phyloP scores from a whole-genome alignment of 1,284 basidiomycete genomes.

The Rhodofomes roseus region DNA sequence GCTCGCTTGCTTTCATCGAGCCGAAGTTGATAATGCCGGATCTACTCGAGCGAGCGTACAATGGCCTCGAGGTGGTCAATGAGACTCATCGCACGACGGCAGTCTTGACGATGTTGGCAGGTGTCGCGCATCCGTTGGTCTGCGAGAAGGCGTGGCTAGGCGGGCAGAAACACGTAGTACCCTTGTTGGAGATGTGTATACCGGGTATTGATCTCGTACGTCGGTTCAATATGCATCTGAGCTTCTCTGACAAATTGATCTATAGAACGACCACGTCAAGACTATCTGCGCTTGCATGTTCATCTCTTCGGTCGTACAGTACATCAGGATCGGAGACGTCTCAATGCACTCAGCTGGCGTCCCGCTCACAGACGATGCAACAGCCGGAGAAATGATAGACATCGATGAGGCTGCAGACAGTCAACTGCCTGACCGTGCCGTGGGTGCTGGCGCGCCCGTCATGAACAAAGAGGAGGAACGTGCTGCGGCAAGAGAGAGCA shows the following conservation, averaged over 20 bases:
- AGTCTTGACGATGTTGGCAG: constrained; percentile 85
- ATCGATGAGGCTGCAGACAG: constrained; percentile 39
- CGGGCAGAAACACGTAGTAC: constrained; percentile 87
- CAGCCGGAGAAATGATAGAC: constrained; percentile 54
- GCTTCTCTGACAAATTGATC: not conserved
- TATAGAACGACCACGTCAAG: constrained; percentile 89
- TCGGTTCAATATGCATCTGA: not conserved
- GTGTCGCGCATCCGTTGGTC: constrained; percentile 76
- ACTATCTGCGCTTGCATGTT: constrained; percentile 82
- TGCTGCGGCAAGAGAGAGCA: constrained; percentile 71
- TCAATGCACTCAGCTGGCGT: constrained; percentile 56
- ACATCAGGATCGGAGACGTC: constrained; percentile 82
- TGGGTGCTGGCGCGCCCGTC: constrained; percentile 43
- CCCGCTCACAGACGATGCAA: constrained; percentile 47
- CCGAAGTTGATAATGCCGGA: constrained; percentile 90
- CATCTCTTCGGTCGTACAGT: constrained; percentile 74
- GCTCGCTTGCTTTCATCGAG: constrained; percentile 77
- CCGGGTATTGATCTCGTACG: constrained; percentile 87
- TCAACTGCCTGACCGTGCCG: constrained; percentile 52
- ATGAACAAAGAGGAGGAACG: constrained; percentile 73
- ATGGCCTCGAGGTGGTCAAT: constrained; percentile 89
- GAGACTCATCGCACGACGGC: constrained; percentile 94
- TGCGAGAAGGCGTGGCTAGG: constrained; percentile 78
- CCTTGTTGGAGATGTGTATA: constrained; percentile 86
- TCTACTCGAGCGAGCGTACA: constrained; percentile 87